Evolutionary conservation across 768 basidiomycete genomes (phyloP), one percentile per base, ranked within the genome.

Genomic region (Serendipita vermifera): DNA sequence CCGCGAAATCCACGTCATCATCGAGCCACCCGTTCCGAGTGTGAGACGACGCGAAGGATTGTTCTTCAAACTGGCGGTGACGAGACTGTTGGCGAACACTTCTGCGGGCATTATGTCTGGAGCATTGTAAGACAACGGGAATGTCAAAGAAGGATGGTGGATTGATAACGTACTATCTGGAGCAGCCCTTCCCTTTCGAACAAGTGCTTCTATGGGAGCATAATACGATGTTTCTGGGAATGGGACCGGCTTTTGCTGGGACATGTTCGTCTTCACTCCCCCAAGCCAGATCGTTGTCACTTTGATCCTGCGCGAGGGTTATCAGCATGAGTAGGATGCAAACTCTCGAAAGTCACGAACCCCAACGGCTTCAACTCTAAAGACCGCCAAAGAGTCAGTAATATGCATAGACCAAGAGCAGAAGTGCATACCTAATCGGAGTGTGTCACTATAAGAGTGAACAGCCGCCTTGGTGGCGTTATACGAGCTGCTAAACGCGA

Each of bases 391-490:
- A 20, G 39, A 7, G 39, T 41, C 29, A 51, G 46, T 5, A 7
- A 31, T 29, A 22, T 9, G 29, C 9, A 0, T 27, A 9, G n/a
- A n/a, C n/a, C n/a, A n/a, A n/a, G n/a, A 29, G 17, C 24, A 51
- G 20, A 15, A 7, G n/a, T 27, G 24, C 46, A 27, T 15, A 51
- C 46, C 46, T 7, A 70, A 54, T 1, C 70, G 62, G 9, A 71
- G 58, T 3, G 65, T 68, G 58, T 71, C 61, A 7, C 65, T 61
- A 39, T 65, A 68, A 9, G 65, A 48, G 43, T 64, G 62, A 2
- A 71, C 58, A 1, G 70, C 70, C 15, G 69, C 70, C 46, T 71
- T 71, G 38, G 61, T 64, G 1, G 64, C 59, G 53, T 68, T 68
- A 39, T 69, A 71, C 3, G 61, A 38, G 6, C 61, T 61, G 9